Percentiles rank a stretch among this genome's conserved stretches.
These are phyloP conservation scores for Staphylotrichum longicolle DNA, from an alignment of 495 filamentous ascomycete species.

Conservation along the genomic window DNA sequence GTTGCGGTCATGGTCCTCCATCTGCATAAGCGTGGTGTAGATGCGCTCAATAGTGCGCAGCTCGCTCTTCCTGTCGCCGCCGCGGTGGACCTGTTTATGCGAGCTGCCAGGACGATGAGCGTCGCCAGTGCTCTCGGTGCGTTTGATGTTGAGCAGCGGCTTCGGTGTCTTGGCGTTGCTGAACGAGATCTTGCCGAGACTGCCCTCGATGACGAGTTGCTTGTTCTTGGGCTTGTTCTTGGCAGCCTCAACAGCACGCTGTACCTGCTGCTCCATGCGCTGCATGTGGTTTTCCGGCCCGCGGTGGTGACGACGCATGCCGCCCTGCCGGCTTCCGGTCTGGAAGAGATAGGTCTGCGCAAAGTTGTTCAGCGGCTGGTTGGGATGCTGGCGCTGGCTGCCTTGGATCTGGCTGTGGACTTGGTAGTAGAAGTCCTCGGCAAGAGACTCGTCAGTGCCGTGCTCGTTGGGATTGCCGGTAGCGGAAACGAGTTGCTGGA, in stretches of 20 bases:
- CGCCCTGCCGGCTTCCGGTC: slow-evolving; percentile 75
- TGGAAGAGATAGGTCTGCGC: slow-evolving; percentile 97
- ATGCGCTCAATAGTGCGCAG: slow-evolving; percentile 82
- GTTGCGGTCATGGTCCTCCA: slow-evolving; percentile 93
- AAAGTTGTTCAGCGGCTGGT: slow-evolving; percentile 90
- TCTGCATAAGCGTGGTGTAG: slow-evolving; percentile 80
- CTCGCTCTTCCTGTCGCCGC: slow-evolving; percentile 75
- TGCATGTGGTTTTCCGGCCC: slow-evolving; percentile 95
- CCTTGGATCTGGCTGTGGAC: slow-evolving; percentile 92
- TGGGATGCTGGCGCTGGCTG: slow-evolving; percentile 78
- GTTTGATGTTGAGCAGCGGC: slow-evolving; percentile 92
- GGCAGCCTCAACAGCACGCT: slow-evolving; percentile 92
- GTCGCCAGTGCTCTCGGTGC: slow-evolving; percentile 65
- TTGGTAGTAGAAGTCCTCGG: slow-evolving; percentile 98
- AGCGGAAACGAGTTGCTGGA: slow-evolving; percentile 91
- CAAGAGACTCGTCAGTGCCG: slow-evolving; percentile 71
- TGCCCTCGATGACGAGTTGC: slow-evolving; percentile 97
- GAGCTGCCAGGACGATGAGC: slow-evolving; percentile 48
- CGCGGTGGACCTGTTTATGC: slow-evolving; percentile 43
- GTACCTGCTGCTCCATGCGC: slow-evolving; percentile 98
- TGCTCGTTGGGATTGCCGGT: slow-evolving; percentile 81
- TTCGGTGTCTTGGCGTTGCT: slow-evolving; percentile 97
- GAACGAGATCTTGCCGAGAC: slow-evolving; percentile 96
- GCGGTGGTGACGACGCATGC: slow-evolving; percentile 65
- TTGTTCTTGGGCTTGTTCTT: slow-evolving; percentile 97